Conservation (phyloP, 2,329 filamentous ascomycete species). For the Drechmeria coniospora region DNA sequence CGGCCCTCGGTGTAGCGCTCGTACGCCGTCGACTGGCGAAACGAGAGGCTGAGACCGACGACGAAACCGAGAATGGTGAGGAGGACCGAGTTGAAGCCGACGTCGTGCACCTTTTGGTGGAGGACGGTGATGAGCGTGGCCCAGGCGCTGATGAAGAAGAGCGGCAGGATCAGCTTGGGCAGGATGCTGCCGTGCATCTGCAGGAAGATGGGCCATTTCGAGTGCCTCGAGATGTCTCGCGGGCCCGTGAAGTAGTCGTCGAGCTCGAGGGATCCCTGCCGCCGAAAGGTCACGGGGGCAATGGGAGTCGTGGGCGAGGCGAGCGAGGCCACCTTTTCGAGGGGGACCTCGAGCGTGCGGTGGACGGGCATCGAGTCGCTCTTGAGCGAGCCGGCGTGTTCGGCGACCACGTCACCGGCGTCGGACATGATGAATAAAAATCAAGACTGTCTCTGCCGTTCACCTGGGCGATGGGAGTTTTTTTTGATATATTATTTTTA, state of each 20-base stretch:
- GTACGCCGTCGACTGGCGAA: slow-evolving; percentile 63
- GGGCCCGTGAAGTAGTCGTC: slow-evolving; percentile 52
- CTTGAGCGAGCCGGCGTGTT: no score
- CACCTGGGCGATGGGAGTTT: no score
- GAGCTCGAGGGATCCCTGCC: slow-evolving; percentile 27
- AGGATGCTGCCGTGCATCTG: slow-evolving; percentile 62
- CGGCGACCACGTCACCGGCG: no score
- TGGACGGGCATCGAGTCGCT: no score
- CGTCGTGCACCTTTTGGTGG: slow-evolving; percentile 23
- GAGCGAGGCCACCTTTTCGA: neutral
- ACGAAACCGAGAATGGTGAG: slow-evolving; percentile 71
- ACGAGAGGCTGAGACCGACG: slow-evolving; percentile 62
- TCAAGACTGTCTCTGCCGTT: no score
- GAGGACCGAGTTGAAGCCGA: slow-evolving; percentile 27
- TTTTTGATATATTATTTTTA: no score
- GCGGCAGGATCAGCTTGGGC: slow-evolving; percentile 57
- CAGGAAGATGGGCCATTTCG: slow-evolving; percentile 62
- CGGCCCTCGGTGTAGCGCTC: slow-evolving; percentile 54
- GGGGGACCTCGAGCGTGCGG: no score
- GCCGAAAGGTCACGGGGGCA: slow-evolving; percentile 5
- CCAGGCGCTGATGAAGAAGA: slow-evolving; percentile 48
- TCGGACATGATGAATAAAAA: no score
- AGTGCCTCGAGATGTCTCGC: slow-evolving; percentile 55
- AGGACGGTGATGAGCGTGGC: slow-evolving; percentile 48
- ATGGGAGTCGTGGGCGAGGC: neutral